A percentile compares a stretch with the other conserved stretches of the same genome.
phyloP scores from a whole-genome alignment of 805 yeast genomes.

The Suhomyces sp. region DNA sequence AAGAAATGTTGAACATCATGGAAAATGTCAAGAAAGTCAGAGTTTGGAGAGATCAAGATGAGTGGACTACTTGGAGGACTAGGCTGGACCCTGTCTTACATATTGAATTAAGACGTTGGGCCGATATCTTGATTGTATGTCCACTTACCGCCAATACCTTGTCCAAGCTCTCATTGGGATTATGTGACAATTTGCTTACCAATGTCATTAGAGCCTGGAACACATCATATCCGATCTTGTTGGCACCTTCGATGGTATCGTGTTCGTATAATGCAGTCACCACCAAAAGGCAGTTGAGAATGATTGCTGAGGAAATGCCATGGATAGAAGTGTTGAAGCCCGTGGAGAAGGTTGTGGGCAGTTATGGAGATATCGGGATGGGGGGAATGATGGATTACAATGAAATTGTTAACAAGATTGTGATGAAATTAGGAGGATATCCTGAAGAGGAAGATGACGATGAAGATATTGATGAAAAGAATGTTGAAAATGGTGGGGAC shows the following conservation, averaged over 20 bases:
- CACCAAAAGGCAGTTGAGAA: slow-evolving; percentile 76
- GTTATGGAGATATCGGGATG: slow-evolving; percentile 97
- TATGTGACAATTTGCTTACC: slow-evolving; percentile 89
- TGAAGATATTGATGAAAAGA: slow-evolving; percentile 45
- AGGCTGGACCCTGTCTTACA: slow-evolving; percentile 91
- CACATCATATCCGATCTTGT: slow-evolving; percentile 78
- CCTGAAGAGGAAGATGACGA: slow-evolving; percentile 51
- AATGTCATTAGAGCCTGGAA: slow-evolving; percentile 95
- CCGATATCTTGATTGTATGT: slow-evolving; percentile 88
- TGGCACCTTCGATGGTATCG: slow-evolving; percentile 96
- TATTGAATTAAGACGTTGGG: slow-evolving; percentile 95
- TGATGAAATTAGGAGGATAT: slow-evolving; percentile 59
- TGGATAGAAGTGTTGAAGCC: slow-evolving; percentile 95
- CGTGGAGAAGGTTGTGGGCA: slow-evolving; percentile 87
- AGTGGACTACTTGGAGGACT: slow-evolving; percentile 71
- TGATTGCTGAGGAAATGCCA: slow-evolving; percentile 85
- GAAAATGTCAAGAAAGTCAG: slow-evolving; percentile 43
- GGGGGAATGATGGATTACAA: slow-evolving; percentile 99
- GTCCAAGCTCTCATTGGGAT: slow-evolving; percentile 83
- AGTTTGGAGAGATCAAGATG: slow-evolving; percentile 58
- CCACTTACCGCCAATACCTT: slow-evolving; percentile 92
- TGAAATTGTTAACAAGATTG: slow-evolving; percentile 85
- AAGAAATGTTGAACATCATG: slow-evolving; percentile 40
- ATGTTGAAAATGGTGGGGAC: slow-evolving; percentile 23
- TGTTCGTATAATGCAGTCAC: slow-evolving; percentile 86